phyloP scores from a whole-genome alignment of 2,329 filamentous ascomycete genomes.

The Plenodomus lindquistii region DNA sequence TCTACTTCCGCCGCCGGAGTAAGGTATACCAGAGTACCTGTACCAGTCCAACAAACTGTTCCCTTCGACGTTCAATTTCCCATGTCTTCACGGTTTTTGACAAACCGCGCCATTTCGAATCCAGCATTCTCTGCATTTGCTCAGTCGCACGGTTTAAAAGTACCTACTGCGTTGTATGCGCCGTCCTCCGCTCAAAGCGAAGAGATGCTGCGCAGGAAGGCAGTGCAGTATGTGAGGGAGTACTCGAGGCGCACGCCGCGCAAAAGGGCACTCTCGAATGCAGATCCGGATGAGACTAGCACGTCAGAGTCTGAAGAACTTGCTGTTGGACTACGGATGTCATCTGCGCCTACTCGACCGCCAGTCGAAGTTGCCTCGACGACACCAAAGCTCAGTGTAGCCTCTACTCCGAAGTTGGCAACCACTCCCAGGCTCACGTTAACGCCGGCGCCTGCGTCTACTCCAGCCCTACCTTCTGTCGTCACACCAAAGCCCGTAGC shows the following conservation, averaged over 20 bases:
- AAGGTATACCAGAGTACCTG: neutral
- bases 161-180: neutral
- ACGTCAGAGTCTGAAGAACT: slow-evolving; percentile 4
- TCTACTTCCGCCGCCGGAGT: slow-evolving; percentile 2
- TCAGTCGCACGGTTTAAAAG: neutral
- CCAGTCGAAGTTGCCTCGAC: neutral
- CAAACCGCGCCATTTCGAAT: neutral
- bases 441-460: neutral
- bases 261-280: slow-evolving; percentile 11
- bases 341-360: neutral
- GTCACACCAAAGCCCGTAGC: neutral
- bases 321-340: neutral
- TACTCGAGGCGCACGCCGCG: slow-evolving; percentile 8
- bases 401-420: neutral
- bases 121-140: neutral
- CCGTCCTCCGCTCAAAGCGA: slow-evolving; percentile 8
- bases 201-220: slow-evolving; percentile 17
- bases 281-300: slow-evolving; percentile 9
- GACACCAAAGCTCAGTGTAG: neutral
- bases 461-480: too few relatives aligned
- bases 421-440: neutral
- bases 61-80: slow-evolving; percentile 11
- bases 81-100: slow-evolving; percentile 5
- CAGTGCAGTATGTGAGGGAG: slow-evolving; percentile 16
- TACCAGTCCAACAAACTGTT: neutral